Base-by-base conservation (phyloP, 73 alveolate genomes). In the Blepharisma japonicum region DNA sequence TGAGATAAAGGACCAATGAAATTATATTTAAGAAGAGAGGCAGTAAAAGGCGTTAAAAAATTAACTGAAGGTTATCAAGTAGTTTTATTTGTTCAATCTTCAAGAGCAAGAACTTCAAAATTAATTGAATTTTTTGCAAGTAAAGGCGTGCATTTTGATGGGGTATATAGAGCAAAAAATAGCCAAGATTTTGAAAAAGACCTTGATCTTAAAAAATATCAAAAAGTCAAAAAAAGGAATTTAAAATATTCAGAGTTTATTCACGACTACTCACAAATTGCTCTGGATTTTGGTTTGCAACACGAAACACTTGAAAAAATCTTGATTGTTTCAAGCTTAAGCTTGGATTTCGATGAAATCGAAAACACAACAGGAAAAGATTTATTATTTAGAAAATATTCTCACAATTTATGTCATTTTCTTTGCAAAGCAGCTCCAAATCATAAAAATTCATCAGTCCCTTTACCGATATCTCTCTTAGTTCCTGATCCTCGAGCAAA, bases 21-120 rank as follows among this genome's bases (percentile, higher is more conserved):
- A 61, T 25, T 61, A 18, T 61, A 61, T 39, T 25, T 61, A 20
- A n/a, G 74, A 61, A 61, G 74, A 61, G 74, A 39, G 48, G 74
- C 23, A 14, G 23, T 61, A 14, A 61, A 61, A 61, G 74, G 23
- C 18, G 47, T 61, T 14, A 61, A 61, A 61, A 61, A 39, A 25
- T 39, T 61, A 61, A 61, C 18, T 14, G 49, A 61, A 25, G 74
- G 5, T 61, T 61, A 14, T 32, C 42, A 32, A 32, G 14, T 61
- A 14, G 74, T 25, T 25, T 25, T 61, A 9, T 61, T 61, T 61
- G 14, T 61, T 61, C n/a, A 20, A 25, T 61, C 74, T 61, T n/a
- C 14, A 61, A 39, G 23, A 8, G 23, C 23, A 20, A 61, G 23
- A 25, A 11, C 74, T 14, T 14, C 47, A 2, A 61, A 61, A 61